Base-by-base conservation (phyloP, 176 grass and related monocot species). In the Areca catechu region DNA sequence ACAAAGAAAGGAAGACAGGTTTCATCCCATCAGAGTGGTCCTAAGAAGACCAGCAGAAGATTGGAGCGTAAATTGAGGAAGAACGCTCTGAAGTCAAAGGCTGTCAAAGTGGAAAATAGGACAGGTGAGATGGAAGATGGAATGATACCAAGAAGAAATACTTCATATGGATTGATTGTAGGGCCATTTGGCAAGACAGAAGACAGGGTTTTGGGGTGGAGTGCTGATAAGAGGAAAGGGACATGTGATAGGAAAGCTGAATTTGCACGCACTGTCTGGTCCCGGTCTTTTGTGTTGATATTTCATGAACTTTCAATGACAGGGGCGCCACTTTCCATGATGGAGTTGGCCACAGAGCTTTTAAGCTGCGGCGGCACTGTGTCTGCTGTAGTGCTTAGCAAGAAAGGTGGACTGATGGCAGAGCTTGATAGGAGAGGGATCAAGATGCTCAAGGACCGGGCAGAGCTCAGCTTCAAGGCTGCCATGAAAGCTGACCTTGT, bases 261-360 rank as follows among this genome's bases (percentile, higher is more conserved):
- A 29, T 82, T 82, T 58, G 66, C 66, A 49, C 67, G 27, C 16
- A 17, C 54, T 65, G 72, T 82, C 19, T 60, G 62, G 61, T 82
- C 72, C 15, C 58, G 72, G 48, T 60, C 79, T 5, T 82, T 82
- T 58, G 66, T 82, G 24, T 76, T 82, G 69, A 54, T 82, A 25
- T 67, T 82, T 64, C 79, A 82, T 57, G 79, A 82, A 27, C 79
- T 82, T 51, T 82, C 79, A 16, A 82, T 82, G 66, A 82, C 79
- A 0, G 79, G 79, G 59, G 79, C 79, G 5, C 79, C 79, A 18
- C 34, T 82, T 61, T 76, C 79, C 3, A 82, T 82, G 79, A 76
- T 82, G 72, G 79, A 82, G 69, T 54, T 82, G 66, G 79, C 72
- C 20, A 71, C 72, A 19, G 79, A 82, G 53, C 49, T 82, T 15